phyloP scores from a whole-genome alignment of 257 asterid species.

The Fraxinus pennsylvanica region DNA sequence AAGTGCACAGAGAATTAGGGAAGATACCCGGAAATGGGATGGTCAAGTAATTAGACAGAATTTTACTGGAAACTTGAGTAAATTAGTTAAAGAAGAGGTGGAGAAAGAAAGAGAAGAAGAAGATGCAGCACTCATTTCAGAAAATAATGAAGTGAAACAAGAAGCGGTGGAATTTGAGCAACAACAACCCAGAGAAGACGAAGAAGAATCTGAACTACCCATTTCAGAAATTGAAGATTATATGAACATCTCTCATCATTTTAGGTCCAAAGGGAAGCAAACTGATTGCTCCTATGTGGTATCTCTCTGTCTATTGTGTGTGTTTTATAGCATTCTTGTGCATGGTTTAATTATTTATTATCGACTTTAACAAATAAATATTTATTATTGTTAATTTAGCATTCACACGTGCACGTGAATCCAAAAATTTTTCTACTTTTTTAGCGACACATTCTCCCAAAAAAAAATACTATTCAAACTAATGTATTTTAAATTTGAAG shows the following conservation, averaged over 20 bases:
- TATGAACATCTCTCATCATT: neutral
- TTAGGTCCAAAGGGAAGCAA: constrained; percentile 3
- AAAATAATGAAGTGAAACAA: neutral
- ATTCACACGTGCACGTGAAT: too few species aligned
- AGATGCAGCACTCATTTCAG: neutral
- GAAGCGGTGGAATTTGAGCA: neutral
- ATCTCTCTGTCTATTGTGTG: neutral
- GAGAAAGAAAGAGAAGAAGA: neutral
- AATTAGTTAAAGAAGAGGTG: neutral
- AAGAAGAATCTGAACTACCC: neutral
- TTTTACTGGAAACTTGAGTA: neutral
- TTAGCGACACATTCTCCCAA: too few species aligned
- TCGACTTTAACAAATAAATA: neutral
- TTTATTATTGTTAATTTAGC: too few species aligned
- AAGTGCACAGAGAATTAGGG: neutral
- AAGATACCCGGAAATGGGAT: neutral
- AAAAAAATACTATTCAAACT: too few species aligned
- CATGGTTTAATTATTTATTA: too few species aligned
- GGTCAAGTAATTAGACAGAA: neutral
- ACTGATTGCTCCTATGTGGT: constrained; percentile 10
- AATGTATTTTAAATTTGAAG: too few species aligned
- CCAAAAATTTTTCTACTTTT: too few species aligned
- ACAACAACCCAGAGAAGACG: neutral
- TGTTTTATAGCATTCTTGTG: neutral
- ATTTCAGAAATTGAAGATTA: constrained; percentile 8